Evolutionary conservation across 2,329 filamentous ascomycete species (phyloP).

Genomic region (Cyphellophora europaea): DNA sequence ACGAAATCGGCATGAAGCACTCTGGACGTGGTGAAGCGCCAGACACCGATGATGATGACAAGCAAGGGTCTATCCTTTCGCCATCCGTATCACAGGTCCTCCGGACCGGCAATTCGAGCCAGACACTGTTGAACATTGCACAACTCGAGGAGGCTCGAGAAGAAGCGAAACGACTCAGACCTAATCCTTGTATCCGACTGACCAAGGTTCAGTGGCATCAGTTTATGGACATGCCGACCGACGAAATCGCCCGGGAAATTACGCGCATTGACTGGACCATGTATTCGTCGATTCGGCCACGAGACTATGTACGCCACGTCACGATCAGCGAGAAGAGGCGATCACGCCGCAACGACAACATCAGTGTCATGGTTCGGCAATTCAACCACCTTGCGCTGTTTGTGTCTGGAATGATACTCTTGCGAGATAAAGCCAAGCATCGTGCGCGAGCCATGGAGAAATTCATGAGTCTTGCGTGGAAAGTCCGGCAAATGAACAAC

Average conservation of each 20-base stretch:
- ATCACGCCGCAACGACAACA: constrained; percentile 55
- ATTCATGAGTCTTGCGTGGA: constrained; percentile 81
- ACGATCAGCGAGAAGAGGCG: constrained; percentile 60
- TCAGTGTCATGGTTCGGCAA: constrained; percentile 89
- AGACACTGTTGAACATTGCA: constrained; percentile 30
- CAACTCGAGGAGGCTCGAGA: constrained; percentile 70
- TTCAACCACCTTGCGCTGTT: constrained; percentile 80
- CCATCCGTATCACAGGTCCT: not conserved
- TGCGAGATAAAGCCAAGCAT: constrained; percentile 94
- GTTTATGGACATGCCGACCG: constrained; percentile 78
- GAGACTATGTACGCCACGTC: constrained; percentile 87
- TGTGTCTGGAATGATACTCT: constrained; percentile 73
- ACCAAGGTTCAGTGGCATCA: constrained; percentile 82
- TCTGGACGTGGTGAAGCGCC: too few relatives aligned
- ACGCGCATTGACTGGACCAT: constrained; percentile 97
- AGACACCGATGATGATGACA: too few relatives aligned
- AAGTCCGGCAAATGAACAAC: constrained; percentile 85
- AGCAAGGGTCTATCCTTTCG: too few relatives aligned
- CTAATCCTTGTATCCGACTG: constrained; percentile 59
- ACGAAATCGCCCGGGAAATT: constrained; percentile 80
- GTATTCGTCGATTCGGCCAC: constrained; percentile 88
- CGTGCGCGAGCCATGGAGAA: constrained; percentile 85
- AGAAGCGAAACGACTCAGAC: constrained; percentile 63
- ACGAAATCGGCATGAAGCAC: not conserved
- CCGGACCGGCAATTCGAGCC: constrained; percentile 20